Base-by-base conservation (phyloP, 352 stramenopile genomes). In the Globisporangium paroecandrum region DNA sequence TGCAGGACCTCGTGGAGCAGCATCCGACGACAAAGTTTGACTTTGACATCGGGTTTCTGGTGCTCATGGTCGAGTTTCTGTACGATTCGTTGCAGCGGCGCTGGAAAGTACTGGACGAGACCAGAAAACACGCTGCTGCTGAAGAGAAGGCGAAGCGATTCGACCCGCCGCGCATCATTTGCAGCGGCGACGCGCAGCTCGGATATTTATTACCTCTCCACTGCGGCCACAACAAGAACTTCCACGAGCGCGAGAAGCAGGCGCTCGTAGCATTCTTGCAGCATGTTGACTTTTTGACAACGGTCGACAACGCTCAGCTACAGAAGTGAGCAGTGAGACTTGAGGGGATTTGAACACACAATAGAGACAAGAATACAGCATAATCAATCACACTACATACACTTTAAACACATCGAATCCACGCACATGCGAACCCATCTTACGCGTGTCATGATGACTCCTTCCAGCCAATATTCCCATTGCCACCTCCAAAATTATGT, bases 211-310 rank as follows among this genome's bases (percentile, higher is more conserved):
- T 96, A 24, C 74, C 82, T 13, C 68, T 96, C 12, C 89, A 92
- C 57, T 96, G 89, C 49, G 89, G 87, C 8, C 89, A 96, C 65
- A 96, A 96, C 69, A 89, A 89, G 60, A 91, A 92, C 65, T 95
- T 91, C 49, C 77, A 82, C 43, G 85, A 94, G 24, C 64, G 64
- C 3, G 89, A 96, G 63, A 94, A 94, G 62, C 64, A 82, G 10
- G 79, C 80, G 53, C 71, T 96, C n/a, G 61, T 82, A 32, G 69
- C 67, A 5, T 92, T 93, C 54, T 64, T 93, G 32, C 73, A 66
- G 18, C 76, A 83, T 46, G 79, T 70, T 22, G 78, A 69, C 7
- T 89, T 90, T 53, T 15, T 78, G 24, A 53, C 58, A 22, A 4
- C 53, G 22, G 34, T 9, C 25, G 46, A 60, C 13, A 22, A 27